Percentiles rank a stretch among this genome's conserved stretches.
Evolutionary conservation across 305 asterid species (phyloP).

Genomic region (Fraxinus angustifolia): DNA sequence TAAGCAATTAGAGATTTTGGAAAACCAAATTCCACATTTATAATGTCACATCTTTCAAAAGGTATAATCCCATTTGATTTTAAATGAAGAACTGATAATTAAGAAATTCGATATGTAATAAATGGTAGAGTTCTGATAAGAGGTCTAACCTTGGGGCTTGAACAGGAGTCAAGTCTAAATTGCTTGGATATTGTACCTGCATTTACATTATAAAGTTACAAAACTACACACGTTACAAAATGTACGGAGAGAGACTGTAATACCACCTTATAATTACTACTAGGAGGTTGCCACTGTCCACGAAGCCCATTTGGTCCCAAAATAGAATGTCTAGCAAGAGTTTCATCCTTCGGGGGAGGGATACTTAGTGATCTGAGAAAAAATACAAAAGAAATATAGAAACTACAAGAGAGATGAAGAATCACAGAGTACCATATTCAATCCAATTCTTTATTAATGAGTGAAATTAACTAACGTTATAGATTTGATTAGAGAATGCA

Average conservation of each 20-base stretch:
- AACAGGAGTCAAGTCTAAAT: constrained; percentile 56
- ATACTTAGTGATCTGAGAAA: constrained; percentile 47
- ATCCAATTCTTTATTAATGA: neutral
- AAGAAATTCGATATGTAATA: constrained; percentile 8
- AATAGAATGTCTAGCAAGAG: constrained; percentile 85
- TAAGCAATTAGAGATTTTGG: constrained; percentile 1
- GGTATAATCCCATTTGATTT: neutral
- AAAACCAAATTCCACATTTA: constrained; percentile 2
- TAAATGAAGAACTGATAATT: neutral
- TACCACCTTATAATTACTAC: constrained; percentile 52
- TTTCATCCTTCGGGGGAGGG: constrained; percentile 78
- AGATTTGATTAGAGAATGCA: constrained; percentile 2
- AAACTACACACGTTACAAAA: constrained; percentile 15
- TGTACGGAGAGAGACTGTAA: constrained; percentile 19
- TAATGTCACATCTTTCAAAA: neutral
- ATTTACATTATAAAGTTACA: constrained; percentile 30
- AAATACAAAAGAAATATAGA: constrained; percentile 17
- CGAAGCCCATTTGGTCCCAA: constrained; percentile 88
- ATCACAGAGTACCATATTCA: constrained; percentile 14
- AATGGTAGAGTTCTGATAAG: constrained; percentile 14
- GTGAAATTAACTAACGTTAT: constrained; percentile 7
- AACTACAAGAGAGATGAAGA: constrained; percentile 3
- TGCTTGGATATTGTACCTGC: constrained; percentile 90
- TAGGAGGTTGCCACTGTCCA: constrained; percentile 87
- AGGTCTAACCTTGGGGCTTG: constrained; percentile 58